phyloP scores from a whole-genome alignment of 2,329 filamentous ascomycete genomes.

The Fusarium haematococcum region DNA sequence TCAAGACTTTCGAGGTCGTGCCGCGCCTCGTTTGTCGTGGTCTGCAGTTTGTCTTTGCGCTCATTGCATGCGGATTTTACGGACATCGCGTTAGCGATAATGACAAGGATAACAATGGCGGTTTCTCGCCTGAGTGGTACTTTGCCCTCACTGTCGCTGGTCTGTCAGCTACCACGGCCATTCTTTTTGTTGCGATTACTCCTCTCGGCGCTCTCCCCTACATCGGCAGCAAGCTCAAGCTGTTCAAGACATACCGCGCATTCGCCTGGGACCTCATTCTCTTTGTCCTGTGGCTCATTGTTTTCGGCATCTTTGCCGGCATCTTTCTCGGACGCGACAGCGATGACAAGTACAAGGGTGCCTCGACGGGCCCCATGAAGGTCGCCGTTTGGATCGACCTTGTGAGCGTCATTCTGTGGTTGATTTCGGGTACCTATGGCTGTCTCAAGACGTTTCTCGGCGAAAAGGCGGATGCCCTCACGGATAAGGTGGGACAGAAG shows the following conservation, averaged over 20 bases:
- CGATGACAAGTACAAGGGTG: constrained; percentile 61
- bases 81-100: constrained; percentile 66
- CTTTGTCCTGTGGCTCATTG: constrained; percentile 68
- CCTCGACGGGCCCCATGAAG: constrained; percentile 68
- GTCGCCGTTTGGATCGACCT: constrained; percentile 79
- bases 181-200: constrained; percentile 55
- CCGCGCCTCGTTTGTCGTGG: constrained; percentile 68
- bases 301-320: constrained; percentile 79
- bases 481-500: constrained; percentile 54
- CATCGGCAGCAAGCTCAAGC: constrained; percentile 48
- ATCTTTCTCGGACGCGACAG: constrained; percentile 74
- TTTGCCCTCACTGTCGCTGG: constrained; percentile 72
- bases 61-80: constrained; percentile 78
- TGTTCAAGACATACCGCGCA: constrained; percentile 56
- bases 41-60: constrained; percentile 76
- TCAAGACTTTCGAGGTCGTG: constrained; percentile 60
- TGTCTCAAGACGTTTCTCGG: constrained; percentile 55
- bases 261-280: constrained; percentile 59
- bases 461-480: constrained; percentile 53
- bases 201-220: constrained; percentile 51
- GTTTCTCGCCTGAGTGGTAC: constrained; percentile 68
- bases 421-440: constrained; percentile 59
- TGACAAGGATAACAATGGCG: constrained; percentile 46
- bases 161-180: constrained; percentile 63
- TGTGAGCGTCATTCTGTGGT: constrained; percentile 75